Percentiles rank a stretch among this genome's conserved stretches.
Evolutionary conservation across 2,329 filamentous ascomycete genomes (phyloP).

Genomic region (Cladosporium phlei): DNA sequence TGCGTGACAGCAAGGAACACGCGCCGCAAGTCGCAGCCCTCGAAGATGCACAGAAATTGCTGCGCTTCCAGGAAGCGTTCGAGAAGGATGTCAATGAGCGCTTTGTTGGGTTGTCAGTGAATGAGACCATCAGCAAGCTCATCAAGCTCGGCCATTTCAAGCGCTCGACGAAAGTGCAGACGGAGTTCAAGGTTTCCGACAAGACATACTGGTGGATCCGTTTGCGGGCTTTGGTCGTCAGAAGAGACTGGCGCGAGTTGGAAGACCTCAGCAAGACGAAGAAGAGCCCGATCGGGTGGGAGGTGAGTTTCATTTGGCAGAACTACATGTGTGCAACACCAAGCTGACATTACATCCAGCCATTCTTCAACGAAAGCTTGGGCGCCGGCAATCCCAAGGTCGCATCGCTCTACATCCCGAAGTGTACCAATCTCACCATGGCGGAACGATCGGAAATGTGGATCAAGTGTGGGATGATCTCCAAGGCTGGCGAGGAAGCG

Average conservation of each 20-base stretch:
- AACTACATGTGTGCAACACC: conserved; percentile 2
- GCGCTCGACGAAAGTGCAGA: conserved; percentile 79
- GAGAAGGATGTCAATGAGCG: conserved; percentile 67
- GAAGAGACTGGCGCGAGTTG: conserved; percentile 86
- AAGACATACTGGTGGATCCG: conserved; percentile 85
- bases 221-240: conserved; percentile 80
- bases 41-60: conserved; percentile 71
- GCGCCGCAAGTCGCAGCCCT: conserved; percentile 68
- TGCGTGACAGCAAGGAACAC: conserved; percentile 78
- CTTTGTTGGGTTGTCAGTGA: conserved; percentile 79
- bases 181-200: conserved; percentile 88
- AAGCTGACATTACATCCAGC: conserved; percentile 47
- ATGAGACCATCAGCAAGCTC: conserved; percentile 88
- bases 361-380: conserved; percentile 86
- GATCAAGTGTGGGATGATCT: conserved; percentile 86
- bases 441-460: conserved; percentile 83
- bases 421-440: conserved; percentile 68
- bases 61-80: conserved; percentile 81
- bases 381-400: conserved; percentile 85
- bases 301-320: conserved; percentile 68
- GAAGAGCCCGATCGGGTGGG: conserved; percentile 94
- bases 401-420: conserved; percentile 77
- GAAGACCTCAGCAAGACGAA: conserved; percentile 74
- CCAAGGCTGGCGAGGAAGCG: conserved; percentile 88
- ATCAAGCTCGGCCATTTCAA: conserved; percentile 77